Conservation (phyloP, 2,329 filamentous ascomycete species). For the Xylaria sp. region DNA sequence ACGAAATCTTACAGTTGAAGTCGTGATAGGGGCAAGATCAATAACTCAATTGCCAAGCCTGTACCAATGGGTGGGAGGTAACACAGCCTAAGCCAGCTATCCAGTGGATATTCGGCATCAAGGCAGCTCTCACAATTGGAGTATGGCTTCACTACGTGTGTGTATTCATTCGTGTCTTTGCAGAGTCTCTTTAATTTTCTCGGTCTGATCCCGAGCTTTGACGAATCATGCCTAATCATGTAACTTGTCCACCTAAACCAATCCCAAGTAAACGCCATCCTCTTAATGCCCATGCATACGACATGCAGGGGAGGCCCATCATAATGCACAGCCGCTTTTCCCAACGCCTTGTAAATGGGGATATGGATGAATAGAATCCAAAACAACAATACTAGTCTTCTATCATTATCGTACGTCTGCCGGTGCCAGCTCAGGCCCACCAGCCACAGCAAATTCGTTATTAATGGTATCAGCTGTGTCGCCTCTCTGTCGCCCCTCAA, state of each 20-base stretch:
- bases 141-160: constrained; percentile 1
- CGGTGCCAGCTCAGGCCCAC: constrained; percentile 64
- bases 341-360: constrained; percentile 37
- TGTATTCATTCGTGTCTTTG: neutral
- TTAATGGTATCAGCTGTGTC: constrained; percentile 62
- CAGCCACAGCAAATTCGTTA: constrained; percentile 67
- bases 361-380: constrained; percentile 27
- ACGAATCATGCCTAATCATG: constrained; percentile 3
- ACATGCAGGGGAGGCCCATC: constrained; percentile 5
- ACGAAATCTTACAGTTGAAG: neutral
- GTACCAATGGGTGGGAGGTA: too few species aligned
- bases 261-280: constrained; percentile 23
- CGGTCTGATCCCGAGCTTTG: neutral
- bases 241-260: neutral
- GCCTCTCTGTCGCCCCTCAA: constrained; percentile 63
- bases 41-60: neutral
- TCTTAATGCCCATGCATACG: constrained; percentile 9
- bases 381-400: constrained; percentile 8
- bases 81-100: neutral
- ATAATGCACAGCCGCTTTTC: constrained; percentile 19
- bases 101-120: neutral
- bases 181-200: neutral
- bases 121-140: neutral
- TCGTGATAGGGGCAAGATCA: neutral
- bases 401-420: constrained; percentile 40